Base-by-base conservation (phyloP, 73 alveolate species). In the Stentor coeruleus region DNA sequence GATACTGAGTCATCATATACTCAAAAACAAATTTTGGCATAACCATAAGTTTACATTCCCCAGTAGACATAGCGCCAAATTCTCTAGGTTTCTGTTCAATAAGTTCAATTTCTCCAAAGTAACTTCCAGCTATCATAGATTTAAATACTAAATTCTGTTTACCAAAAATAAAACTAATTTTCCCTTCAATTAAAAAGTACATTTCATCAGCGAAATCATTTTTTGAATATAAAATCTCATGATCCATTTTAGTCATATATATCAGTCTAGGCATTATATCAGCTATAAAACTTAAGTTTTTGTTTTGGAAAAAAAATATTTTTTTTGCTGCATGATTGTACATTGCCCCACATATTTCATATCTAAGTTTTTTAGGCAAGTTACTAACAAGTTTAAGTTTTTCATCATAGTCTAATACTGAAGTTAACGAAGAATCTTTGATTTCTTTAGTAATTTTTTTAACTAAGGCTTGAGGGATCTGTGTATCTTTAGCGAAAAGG, bases 21-120 rank as follows among this genome's bases (percentile, higher is more conserved):
- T 37, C 35, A 2, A 75, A 75, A 75, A 40, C 39, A 31, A 14
- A 15, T n/a, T 37, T 39, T 38, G 26, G n/a, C 59, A 75, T 75
- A 36, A 2, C 59, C 39, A 75, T 1, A 2, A 75, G 39, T n/a
- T 6, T 30, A 33, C 83, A 75, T 35, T 75, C 66, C 28, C 41
- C 3, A n/a, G 20, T 33, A 0, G 89, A 58, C 28, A 55, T 36
- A 0, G 85, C 88, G 66, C 85, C 35, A 49, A 59, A 77, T 20
- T 41, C 40, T 14, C 90, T 35, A 57, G 77, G 60, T 41, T 76
- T 77, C 35, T 84, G 40, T 80, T 55, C 81, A 3, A 84, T 40
- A n/a, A 84, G 20, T 58, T 84, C 90, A 40, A 84, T 84, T 82
- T 84, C 90, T 38, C 90, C 90, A 49, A 84, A 84, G 33, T 74